Evolutionary conservation across 306 rosid genomes (phyloP), one percentile per base, ranked within the genome.

Genomic region (Potentilla sterilis): DNA sequence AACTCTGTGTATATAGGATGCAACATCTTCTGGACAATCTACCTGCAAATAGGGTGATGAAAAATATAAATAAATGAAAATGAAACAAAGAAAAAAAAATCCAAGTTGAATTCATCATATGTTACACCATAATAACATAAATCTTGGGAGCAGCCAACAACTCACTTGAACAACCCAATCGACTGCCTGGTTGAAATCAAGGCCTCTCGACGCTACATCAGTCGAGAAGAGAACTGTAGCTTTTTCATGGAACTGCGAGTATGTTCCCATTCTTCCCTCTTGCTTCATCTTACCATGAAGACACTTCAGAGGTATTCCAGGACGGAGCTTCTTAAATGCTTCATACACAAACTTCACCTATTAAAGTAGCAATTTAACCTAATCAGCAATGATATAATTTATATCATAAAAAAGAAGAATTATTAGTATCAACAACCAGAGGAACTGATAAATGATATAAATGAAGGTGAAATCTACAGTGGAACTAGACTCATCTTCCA

Each of bases 81-180:
- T 7, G 21, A 21, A 18, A 49, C 0, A 78, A 75, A 65, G 28
- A 63, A 57, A 64, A 42, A 19, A 28, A 28, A 28, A 28, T 28
- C 28, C 28, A 28, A 28, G 28, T 28, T 28, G 28, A 54, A 9
- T 40, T 42, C 35, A 5, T 49, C 35, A 70, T 3, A 18, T 72
- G 2, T 8, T 35, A 40, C 16, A 41, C 32, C 15, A 43, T n/a
- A 28, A 7, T 18, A 49, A 19, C 70, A 69, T 22, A 5, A 68
- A 37, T 38, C 28, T 47, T 68, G 73, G 73, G 64, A 63, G 43
- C 15, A 65, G 58, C 43, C 47, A 77, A 76, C 59, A 61, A 79
- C 81, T 78, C 78, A 86, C 98, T 97, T 95, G 98, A 77, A 95
- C 97, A 77, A 95, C 98, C 98, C 98, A 95, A 81, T 95, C 91